These are phyloP conservation scores for Stereum hirsutum DNA, from an alignment of 1,284 basidiomycete species.

Conservation along the genomic window DNA sequence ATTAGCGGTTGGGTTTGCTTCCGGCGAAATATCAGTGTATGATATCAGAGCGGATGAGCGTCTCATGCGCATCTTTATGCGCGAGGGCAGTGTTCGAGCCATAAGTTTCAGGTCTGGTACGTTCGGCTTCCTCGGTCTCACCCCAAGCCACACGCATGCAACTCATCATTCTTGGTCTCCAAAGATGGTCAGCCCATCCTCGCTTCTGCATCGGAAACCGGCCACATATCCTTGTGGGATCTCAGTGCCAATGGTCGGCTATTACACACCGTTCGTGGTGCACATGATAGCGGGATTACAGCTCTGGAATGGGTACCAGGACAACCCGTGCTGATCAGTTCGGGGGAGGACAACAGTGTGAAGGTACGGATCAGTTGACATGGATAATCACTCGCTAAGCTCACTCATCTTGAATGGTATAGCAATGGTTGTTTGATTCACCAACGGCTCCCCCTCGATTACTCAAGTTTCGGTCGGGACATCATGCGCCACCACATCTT, in stretches of 20 bases:
- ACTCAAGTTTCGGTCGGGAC: conserved; percentile 89
- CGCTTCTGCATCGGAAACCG: conserved; percentile 79
- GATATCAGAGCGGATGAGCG: conserved; percentile 88
- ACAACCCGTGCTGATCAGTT: conserved; percentile 82
- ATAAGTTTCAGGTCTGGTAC: conserved; percentile 85
- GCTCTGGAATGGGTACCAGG: conserved; percentile 85
- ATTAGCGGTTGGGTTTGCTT: conserved; percentile 83
- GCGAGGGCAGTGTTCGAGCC: conserved; percentile 67
- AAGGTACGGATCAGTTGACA: conserved; percentile 48
- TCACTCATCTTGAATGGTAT: conserved; percentile 3
- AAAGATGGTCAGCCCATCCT: conserved; percentile 82
- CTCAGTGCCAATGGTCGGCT: conserved; percentile 75
- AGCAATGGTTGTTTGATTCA: conserved; percentile 99
- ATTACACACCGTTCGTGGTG: conserved; percentile 76
- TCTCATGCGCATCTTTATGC: conserved; percentile 84
- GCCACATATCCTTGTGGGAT: conserved; percentile 89
- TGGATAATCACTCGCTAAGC: background rate
- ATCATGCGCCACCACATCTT: conserved; percentile 84
- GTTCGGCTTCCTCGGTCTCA: conserved; percentile 15
- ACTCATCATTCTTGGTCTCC: conserved; percentile 4
- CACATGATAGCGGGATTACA: conserved; percentile 78
- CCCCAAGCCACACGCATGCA: too few species aligned
- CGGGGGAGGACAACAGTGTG: conserved; percentile 88
- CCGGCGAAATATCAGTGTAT: conserved; percentile 83
- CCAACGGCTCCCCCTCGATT: conserved; percentile 79